Evolutionary conservation across 2,329 filamentous ascomycete species (phyloP), one percentile per base, ranked within the genome.

Genomic region (Ascochyta lentis): DNA sequence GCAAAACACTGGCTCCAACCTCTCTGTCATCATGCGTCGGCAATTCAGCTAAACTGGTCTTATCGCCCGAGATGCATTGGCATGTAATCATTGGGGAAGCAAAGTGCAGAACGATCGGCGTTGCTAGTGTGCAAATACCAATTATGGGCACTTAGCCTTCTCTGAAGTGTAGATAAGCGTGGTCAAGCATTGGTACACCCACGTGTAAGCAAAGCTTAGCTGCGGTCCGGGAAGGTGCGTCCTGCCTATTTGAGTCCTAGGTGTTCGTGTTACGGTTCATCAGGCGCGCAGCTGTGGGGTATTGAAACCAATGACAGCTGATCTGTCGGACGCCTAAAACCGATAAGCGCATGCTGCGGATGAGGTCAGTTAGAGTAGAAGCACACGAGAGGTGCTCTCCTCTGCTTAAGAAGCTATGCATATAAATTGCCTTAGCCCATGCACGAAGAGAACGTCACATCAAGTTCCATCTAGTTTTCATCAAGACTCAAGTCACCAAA

Each of bases 271-370:
- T 39, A 10, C 27, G 23, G 10, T 3, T 10, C 19, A n/a, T 45
- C 19, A 48, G 35, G 45, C 26, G n/a, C 39, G 45, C 34, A 48
- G 16, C 5, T 31, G 34, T 29, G 35, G 45, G 26, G 45, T 48
- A 39, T 5, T 12, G 16, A 10, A 7, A 24, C 29, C 31, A 31
- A 24, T 43, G n/a, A 12, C 1, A n/a, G 3, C 35, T 10, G n/a
- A 16, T 38, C n/a, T 16, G 7, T 19, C 4, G 35, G 35, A 38
- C 6, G 35, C 35, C 35, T 38, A 10, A 38, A 6, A 16, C 27
- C 15, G 35, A 38, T 19, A 19, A 4, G 16, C 35, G 16, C 9
- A 19, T 38, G 35, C 6, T 38, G 19, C 35, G 10, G 16, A 38
- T 22, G 19, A 19, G 35, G 16, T 38, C n/a, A 22, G 22, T 9